These are phyloP conservation scores for Fraxinus ornus DNA, from an alignment of 305 asterid species.

Conservation along the genomic window DNA sequence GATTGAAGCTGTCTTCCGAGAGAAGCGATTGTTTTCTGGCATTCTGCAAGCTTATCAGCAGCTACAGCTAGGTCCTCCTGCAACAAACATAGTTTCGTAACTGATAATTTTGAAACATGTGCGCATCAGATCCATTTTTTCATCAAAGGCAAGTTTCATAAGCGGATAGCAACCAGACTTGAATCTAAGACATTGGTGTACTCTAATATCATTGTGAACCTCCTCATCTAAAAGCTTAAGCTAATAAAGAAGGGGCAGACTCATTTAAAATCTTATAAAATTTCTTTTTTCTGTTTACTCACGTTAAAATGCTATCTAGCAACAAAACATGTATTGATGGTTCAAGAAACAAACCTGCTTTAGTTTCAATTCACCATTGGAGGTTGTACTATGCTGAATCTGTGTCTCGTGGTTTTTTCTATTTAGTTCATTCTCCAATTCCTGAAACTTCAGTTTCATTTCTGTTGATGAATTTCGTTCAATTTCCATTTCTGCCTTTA, in stretches of 20 bases:
- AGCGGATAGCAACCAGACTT: background rate
- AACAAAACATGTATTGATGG: background rate
- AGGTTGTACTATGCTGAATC: constrained; percentile 37
- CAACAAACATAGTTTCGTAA: constrained; percentile 7
- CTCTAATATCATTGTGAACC: background rate
- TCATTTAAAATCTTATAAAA: background rate
- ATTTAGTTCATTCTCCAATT: constrained; percentile 48
- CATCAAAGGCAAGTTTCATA: background rate
- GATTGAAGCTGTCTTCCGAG: constrained; percentile 79
- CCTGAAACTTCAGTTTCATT: constrained; percentile 43
- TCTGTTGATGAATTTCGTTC: constrained; percentile 47
- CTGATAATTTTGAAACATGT: background rate
- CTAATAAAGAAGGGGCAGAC: background rate
- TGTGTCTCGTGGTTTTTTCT: constrained; percentile 44
- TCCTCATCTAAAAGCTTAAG: background rate
- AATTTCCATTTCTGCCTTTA: constrained; percentile 44
- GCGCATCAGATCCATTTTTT: background rate
- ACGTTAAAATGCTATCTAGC: background rate
- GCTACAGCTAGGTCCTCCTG: constrained; percentile 79
- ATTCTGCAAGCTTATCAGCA: constrained; percentile 79
- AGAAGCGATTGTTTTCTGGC: constrained; percentile 87
- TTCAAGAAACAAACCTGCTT: constrained; percentile 50
- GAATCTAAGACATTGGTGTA: background rate
- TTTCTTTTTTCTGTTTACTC: background rate
- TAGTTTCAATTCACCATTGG: constrained; percentile 41